Percentiles rank a stretch among this genome's conserved stretches.
These are phyloP conservation scores for Sarocladiaceae sp. DNA, from an alignment of 2,329 filamentous ascomycete species.

Conservation along the genomic window DNA sequence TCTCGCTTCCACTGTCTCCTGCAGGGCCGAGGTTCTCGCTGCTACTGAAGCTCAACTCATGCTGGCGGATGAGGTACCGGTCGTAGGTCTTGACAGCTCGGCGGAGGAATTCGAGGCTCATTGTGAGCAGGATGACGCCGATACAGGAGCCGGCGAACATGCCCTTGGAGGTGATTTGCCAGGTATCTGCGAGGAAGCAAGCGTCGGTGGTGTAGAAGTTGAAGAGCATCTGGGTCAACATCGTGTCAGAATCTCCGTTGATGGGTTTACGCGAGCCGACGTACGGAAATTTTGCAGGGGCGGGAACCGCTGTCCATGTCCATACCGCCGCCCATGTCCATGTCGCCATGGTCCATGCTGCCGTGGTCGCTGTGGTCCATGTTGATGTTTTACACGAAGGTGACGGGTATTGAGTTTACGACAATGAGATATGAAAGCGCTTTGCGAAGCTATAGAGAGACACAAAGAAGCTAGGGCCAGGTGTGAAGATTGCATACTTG, in stretches of 20 bases:
- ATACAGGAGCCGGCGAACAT: slow-evolving; percentile 79
- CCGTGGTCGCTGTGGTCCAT: slow-evolving; percentile 15
- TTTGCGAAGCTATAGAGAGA: neutral
- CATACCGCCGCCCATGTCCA: slow-evolving; percentile 14
- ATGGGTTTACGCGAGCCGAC: neutral
- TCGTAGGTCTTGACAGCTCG: slow-evolving; percentile 69
- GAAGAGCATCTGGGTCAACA: slow-evolving; percentile 56
- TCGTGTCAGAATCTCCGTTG: neutral
- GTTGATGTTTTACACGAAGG: slow-evolving; percentile 5
- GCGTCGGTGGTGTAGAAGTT: slow-evolving; percentile 69
- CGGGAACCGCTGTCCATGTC: slow-evolving; percentile 12
- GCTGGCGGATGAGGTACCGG: slow-evolving; percentile 52
- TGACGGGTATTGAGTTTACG: neutral
- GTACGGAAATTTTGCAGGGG: slow-evolving; percentile 32
- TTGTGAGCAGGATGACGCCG: slow-evolving; percentile 67
- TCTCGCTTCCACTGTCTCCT: slow-evolving; percentile 9
- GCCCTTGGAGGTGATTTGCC: slow-evolving; percentile 62
- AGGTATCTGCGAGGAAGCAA: slow-evolving; percentile 59
- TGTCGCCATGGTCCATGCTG: slow-evolving; percentile 14
- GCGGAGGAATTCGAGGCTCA: slow-evolving; percentile 66
- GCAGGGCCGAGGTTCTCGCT: slow-evolving; percentile 11
- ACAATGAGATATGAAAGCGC: neutral
- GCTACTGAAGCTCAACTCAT: slow-evolving; percentile 27
- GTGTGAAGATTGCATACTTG: neutral
- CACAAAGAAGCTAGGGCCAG: neutral